A percentile compares a stretch with the other conserved stretches of the same genome.
Evolutionary conservation across 306 rosid species (phyloP).

Genomic region (Cucurbita maxima): DNA sequence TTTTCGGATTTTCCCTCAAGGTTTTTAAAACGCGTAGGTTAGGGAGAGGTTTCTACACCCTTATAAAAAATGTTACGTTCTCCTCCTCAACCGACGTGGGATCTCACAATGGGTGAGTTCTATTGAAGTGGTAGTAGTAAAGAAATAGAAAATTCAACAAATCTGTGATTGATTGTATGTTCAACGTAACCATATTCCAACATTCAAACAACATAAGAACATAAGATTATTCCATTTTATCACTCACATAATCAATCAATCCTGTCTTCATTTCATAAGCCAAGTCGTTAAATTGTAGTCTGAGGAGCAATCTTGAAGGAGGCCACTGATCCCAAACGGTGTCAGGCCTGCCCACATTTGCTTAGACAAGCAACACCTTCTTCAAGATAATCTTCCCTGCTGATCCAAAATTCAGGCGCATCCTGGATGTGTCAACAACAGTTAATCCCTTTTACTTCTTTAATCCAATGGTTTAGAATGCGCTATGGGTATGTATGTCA

Average conservation of each 20-base stretch:
- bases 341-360: conserved; percentile 86
- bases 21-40: no score
- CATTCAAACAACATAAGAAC: not conserved
- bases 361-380: conserved; percentile 81
- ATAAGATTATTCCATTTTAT: not conserved
- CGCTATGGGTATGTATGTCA: not conserved
- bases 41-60: no score
- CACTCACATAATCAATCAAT: not conserved
- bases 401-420: conserved; percentile 96
- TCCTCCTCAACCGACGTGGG: no score
- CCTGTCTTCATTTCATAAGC: not conserved
- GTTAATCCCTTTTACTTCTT: conserved; percentile 1
- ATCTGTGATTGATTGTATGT: no score
- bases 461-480: not conserved
- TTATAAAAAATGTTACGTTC: no score
- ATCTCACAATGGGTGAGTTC: no score
- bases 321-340: not conserved
- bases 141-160: no score
- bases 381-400: conserved; percentile 93
- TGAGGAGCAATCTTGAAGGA: not conserved
- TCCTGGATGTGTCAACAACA: conserved; percentile 46
- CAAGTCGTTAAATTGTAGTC: not conserved
- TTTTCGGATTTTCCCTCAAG: no score
- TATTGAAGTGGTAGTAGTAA: no score
- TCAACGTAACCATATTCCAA: not conserved